Percentiles rank a stretch among this genome's conserved stretches.
Conservation (phyloP, 75 land plant genomes). For the Ceratopteris richardii region DNA sequence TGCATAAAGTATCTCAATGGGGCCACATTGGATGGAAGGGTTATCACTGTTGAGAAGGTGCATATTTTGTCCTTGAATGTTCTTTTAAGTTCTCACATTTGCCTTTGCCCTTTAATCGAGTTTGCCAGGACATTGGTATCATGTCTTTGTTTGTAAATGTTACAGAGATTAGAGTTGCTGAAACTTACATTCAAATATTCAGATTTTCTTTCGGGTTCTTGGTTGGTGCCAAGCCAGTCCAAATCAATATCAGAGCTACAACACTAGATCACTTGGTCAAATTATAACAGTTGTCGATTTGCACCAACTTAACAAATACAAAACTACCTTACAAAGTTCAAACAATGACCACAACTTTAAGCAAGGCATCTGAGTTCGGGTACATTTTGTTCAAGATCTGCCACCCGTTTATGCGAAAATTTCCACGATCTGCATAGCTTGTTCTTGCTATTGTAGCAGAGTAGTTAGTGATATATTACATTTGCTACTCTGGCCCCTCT, state of each 20-base stretch:
- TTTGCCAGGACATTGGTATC: background rate
- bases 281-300: conserved; percentile 45
- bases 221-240: conserved; percentile 57
- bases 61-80: background rate
- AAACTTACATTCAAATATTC: conserved; percentile 31
- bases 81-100: background rate
- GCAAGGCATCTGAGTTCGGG: conserved; percentile 51
- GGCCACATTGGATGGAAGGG: conserved; percentile 86
- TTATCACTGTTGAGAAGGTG: conserved; percentile 95
- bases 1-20: conserved; percentile 86
- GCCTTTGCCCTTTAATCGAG: background rate
- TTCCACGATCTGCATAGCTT: background rate
- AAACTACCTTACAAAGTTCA: conserved; percentile 45
- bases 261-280: conserved; percentile 31
- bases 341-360: conserved; percentile 56
- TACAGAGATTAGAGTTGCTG: conserved; percentile 1
- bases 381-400: conserved; percentile 20
- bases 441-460: background rate
- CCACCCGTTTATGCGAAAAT: background rate
- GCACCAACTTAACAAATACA: conserved; percentile 57
- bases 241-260: conserved; percentile 38
- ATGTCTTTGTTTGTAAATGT: background rate
- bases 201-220: conserved; percentile 57
- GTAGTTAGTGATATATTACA: background rate
- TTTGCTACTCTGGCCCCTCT: no score